Evolutionary conservation across 148 eudicot species (phyloP).

Genomic region (Heliamphora exappendiculata): DNA sequence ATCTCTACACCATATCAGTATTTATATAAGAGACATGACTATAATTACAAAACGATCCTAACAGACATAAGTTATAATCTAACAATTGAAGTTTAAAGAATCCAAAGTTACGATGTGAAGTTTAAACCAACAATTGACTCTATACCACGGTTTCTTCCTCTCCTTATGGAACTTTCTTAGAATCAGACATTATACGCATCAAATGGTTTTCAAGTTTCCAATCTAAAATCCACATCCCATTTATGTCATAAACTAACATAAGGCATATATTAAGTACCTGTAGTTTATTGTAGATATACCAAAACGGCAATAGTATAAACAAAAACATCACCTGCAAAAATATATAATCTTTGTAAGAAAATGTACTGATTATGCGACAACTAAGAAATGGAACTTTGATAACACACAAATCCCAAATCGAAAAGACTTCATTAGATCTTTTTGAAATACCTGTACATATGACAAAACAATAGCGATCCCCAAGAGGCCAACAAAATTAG

Average conservation of each 20-base stretch:
- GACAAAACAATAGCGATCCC: constrained; percentile 76
- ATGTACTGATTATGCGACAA: neutral
- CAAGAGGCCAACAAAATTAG: constrained; percentile 82
- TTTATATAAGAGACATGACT: too few species aligned
- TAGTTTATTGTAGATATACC: constrained; percentile 77
- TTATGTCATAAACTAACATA: neutral
- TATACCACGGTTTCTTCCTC: neutral
- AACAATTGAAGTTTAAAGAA: neutral
- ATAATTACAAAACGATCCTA: too few species aligned
- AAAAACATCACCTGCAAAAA: constrained; percentile 59
- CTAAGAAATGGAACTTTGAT: neutral
- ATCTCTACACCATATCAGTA: too few species aligned
- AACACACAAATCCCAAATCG: neutral
- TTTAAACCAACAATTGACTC: neutral
- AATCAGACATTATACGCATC: neutral
- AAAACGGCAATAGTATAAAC: constrained; percentile 75
- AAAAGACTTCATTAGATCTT: neutral
- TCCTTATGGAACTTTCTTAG: neutral
- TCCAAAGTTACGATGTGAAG: neutral
- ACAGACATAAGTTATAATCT: too few species aligned
- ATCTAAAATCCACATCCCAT: neutral
- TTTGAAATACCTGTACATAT: constrained; percentile 63
- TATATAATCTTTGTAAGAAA: neutral
- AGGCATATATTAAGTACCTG: constrained; percentile 44
- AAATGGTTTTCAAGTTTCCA: neutral